Percentiles rank a stretch among this genome's conserved stretches.
Conservation (phyloP, 2,329 filamentous ascomycete species). For the Aspergillus fischeri region DNA sequence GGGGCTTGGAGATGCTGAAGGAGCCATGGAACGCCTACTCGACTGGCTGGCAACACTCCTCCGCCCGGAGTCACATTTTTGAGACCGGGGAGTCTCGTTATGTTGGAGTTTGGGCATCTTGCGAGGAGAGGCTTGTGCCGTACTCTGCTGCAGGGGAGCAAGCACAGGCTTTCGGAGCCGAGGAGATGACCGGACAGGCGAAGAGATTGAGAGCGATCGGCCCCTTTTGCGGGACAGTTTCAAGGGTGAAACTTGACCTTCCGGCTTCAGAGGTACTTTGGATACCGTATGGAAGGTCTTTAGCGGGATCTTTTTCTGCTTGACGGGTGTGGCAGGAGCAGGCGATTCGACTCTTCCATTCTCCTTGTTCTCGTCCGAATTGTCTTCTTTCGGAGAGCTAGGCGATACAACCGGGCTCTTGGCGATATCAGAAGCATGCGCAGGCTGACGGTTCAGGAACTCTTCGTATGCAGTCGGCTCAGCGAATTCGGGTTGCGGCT, state of each 20-base stretch:
- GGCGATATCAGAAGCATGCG: slow-evolving; percentile 16
- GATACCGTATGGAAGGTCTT: slow-evolving; percentile 67
- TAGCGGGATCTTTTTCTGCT: slow-evolving; percentile 42
- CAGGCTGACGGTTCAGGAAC: slow-evolving; percentile 65
- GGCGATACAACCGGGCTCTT: background rate
- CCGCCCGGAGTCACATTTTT: slow-evolving; percentile 11
- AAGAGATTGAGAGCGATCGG: slow-evolving; percentile 51
- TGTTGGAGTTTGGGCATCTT: slow-evolving; percentile 18
- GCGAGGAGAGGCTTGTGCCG: slow-evolving; percentile 24
- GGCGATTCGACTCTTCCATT: slow-evolving; percentile 19
- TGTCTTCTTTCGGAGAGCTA: slow-evolving; percentile 34
- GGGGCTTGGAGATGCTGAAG: slow-evolving; percentile 21
- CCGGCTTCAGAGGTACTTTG: slow-evolving; percentile 70
- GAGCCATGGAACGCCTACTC: slow-evolving; percentile 6
- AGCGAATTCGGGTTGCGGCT: background rate
- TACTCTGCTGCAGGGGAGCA: slow-evolving; percentile 17
- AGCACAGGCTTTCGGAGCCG: slow-evolving; percentile 22
- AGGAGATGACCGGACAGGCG: slow-evolving; percentile 29
- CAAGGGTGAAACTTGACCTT: slow-evolving; percentile 49
- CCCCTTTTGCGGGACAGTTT: slow-evolving; percentile 45
- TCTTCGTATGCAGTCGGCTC: slow-evolving; percentile 34
- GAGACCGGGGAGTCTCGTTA: slow-evolving; percentile 19
- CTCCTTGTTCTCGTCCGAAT: slow-evolving; percentile 29
- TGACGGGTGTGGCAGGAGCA: slow-evolving; percentile 54
- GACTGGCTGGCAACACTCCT: slow-evolving; percentile 7